Evolutionary conservation across 164 flowering plant species (phyloP), one percentile per base, ranked within the genome.

Genomic region (Paratinospora sagittata): DNA sequence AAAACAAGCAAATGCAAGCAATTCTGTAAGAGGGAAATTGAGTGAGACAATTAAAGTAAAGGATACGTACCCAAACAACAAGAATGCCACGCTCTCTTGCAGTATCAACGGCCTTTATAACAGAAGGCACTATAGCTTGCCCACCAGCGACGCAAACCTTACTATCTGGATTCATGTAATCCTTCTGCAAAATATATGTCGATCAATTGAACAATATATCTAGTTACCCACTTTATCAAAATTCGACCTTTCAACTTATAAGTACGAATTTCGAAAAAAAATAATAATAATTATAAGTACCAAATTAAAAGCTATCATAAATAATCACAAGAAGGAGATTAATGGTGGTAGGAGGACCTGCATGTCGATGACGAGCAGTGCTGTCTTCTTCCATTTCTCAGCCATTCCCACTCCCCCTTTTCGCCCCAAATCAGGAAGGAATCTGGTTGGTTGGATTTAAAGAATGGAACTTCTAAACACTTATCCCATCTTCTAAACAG

Each of bases 311-410:
- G 3, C 52, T 9, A 12, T 47, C 17, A 2, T 6, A 11, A 10
- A 47, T 9, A 3, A 47, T 9, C 12, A 47, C 3, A 11, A 47
- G 52, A 47, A 11, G 17, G 13, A 47, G 52, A 47, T 3, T 0
- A 47, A 11, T 12, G 17, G 19, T 58, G 58, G 65, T 30, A 36
- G 30, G 45, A 47, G 17, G 19, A 90, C 96, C 91, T 92, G 96
- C 98, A 92, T 92, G 82, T 90, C 96, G 13, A 92, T 85, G 73
- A 92, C 94, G 24, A 92, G 85, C 11, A 92, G 82, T 43, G 93
- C 93, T 0, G 96, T 89, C 43, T 71, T 80, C 73, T 82, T 86
- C 90, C 88, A 81, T 27, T 79, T 75, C n/a, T 76, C 71, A 52
- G 62, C 8, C n/a, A 47, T 47, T 36, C 39, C 39, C 39, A 36